A percentile compares a stretch with the other conserved stretches of the same genome.
Conservation (phyloP, 2,329 filamentous ascomycete genomes). For the Colletotrichum cereale region DNA sequence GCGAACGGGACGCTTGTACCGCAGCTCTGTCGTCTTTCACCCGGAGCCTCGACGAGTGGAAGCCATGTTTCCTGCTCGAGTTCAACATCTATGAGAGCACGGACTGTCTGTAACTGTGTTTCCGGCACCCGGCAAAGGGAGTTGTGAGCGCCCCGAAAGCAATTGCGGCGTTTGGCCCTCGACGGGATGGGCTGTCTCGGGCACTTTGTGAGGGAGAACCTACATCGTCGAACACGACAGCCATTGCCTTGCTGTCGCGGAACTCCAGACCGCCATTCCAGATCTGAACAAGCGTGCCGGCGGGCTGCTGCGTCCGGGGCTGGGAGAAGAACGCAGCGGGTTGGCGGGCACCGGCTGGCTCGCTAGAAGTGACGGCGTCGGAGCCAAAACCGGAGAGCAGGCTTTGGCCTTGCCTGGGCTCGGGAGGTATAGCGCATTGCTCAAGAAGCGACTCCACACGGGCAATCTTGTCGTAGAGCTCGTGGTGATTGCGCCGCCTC, state of each 20-base stretch:
- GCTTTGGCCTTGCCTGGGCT: background rate
- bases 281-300: background rate
- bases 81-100: conserved; percentile 65
- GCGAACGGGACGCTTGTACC: background rate
- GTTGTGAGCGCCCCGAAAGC: background rate
- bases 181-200: background rate
- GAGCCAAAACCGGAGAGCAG: no score
- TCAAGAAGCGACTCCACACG: conserved; percentile 11
- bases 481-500: conserved; percentile 21
- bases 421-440: background rate
- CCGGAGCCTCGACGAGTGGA: conserved; percentile 59
- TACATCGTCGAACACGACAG: conserved; percentile 9
- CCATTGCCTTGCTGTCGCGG: conserved; percentile 4
- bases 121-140: background rate
- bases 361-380: background rate
- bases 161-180: no score
- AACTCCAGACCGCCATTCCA: conserved; percentile 19
- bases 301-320: background rate
- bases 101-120: conserved; percentile 66
- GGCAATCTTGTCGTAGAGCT: conserved; percentile 18
- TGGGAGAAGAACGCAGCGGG: background rate
- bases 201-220: background rate
- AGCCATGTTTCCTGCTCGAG: conserved; percentile 60
- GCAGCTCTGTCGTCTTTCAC: conserved; percentile 57
- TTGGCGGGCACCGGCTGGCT: no score